Base-by-base conservation (phyloP, 2,329 filamentous ascomycete genomes). In the Raffaelea arxii region DNA sequence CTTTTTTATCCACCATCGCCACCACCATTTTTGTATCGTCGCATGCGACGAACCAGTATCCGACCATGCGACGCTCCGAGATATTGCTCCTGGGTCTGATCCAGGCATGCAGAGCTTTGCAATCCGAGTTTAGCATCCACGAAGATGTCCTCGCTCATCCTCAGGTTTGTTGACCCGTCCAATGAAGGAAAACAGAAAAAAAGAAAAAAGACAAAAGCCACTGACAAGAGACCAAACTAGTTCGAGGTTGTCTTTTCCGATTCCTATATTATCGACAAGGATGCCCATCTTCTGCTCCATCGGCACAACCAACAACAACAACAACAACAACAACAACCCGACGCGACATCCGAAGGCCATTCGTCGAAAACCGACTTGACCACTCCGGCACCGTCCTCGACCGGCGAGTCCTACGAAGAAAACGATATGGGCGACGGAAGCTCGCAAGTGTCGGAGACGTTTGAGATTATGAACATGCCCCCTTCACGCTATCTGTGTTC, bases 121-220 rank as follows among this genome's bases (percentile, higher is more conserved):
- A 74, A 40, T 69, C 67, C 7, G 67, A 71, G 46, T 95, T 95
- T 69, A 94, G 83, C 66, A 85, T 94, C 47, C 82, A 92, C 58
- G 87, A 94, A 60, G 90, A 96, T 61, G 65, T 95, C 44, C 74
- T 94, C 47, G 88, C 88, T 18, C 88, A 84, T 65, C 90, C 90
- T 11, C 87, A 92, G 75, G 86, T 91, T 71, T 53, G 70, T 58
- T 24, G 9, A 3, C 16, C 4, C 7, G 23, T 25, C 2, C 4
- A 23, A 12, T 16, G 18, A 24, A 21, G 19, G 32, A n/a, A n/a
- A n/a, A n/a, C n/a, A n/a, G n/a, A n/a, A n/a, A n/a, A n/a, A n/a
- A n/a, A n/a, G n/a, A n/a, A n/a, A n/a, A 30, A 19, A 4, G 25
- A 11, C 4, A 7, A n/a, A 9, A 23, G 21, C 35, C 16, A 36